Conservation (phyloP, 495 filamentous ascomycete genomes). For the Xylaria sp. region DNA sequence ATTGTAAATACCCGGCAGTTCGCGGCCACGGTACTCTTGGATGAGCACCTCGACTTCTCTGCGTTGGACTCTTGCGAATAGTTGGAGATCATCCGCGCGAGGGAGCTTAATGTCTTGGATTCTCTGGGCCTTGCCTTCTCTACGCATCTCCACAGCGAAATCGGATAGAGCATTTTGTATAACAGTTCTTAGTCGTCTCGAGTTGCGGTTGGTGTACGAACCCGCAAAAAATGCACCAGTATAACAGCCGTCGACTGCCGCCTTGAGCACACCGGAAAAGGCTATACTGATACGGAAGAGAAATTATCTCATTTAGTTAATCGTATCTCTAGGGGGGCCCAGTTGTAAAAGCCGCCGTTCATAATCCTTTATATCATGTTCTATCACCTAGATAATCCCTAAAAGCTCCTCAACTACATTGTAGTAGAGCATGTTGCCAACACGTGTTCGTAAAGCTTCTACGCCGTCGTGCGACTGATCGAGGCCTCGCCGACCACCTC, state of each 20-base stretch:
- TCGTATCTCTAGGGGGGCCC: neutral
- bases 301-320: neutral
- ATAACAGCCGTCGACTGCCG: neutral
- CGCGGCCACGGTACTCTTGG: neutral
- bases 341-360: neutral
- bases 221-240: neutral
- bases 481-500: neutral
- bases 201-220: neutral
- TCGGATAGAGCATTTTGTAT: neutral
- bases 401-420: neutral
- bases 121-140: neutral
- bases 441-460: neutral
- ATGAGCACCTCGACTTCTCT: neutral
- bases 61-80: neutral
- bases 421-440: neutral
- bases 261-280: neutral
- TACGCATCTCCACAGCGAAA: neutral
- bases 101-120: neutral
- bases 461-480: neutral
- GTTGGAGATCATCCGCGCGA: neutral
- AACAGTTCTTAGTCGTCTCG: neutral
- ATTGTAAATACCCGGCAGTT: neutral
- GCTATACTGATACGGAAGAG: neutral
- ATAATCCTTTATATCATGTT: neutral
- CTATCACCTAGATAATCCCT: neutral